Base-by-base conservation (phyloP, 805 yeast species). In the Lipomyces sp. region DNA sequence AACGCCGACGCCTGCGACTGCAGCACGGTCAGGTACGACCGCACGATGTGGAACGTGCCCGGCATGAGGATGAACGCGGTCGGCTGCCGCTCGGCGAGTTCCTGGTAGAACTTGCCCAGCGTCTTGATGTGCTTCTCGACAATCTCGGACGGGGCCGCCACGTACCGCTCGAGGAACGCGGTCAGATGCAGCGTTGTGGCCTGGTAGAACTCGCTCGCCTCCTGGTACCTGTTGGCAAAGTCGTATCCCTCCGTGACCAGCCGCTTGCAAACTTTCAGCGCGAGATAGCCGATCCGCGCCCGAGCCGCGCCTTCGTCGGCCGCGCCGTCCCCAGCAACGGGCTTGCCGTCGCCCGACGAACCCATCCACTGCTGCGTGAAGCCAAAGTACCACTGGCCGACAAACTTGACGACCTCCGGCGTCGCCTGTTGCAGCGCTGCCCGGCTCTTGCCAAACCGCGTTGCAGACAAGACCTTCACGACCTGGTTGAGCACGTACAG, bases 391-490 rank as follows among this genome's bases (percentile, higher is more conserved):
- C 82, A 69, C 49, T 79, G 76, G 22, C 82, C 76, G 34, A 88
- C 65, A 1, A 79, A 69, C 0, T 84, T 81, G 8, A 83, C 74
- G 1, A 90, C 68, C 2, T 78, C 66, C 0, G 87, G 86, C 0
- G 86, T 77, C 53, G 84, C 81, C 43, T 79, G 71, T 64, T 84
- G 93, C 78, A 89, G 75, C 0, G 88, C 86, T 21, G 82, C 82
- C 60, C 86, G 77, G 2, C 91, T 80, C 55, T 87, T 77, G 5
- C 98, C 98, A 32, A 91, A 86, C 59, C 90, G 74, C 1, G 90
- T 89, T 48, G 83, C 71, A 1, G 90, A 76, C 23, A 91, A 68
- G 2, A 78, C 73, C 67, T 93, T 93, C 56, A 90, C 74, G 2
- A 86, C 74, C 65, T 89, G 95, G 65, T 87, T 87, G 47, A 86